phyloP scores from a whole-genome alignment of 306 rosid species.

The Vigna angularis region DNA sequence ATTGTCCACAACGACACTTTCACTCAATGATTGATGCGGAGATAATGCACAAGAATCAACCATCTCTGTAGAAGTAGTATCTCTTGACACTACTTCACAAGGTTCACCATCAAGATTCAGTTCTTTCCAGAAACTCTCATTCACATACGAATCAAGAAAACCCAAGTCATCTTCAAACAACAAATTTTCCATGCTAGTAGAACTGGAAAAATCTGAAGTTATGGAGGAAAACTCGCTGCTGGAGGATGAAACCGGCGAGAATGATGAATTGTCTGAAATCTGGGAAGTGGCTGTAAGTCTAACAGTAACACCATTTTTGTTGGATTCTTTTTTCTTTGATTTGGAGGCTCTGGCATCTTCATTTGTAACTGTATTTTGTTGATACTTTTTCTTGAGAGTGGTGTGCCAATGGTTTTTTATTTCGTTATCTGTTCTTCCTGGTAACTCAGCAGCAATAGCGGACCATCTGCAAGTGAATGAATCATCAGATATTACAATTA shows the following conservation, averaged over 20 bases:
- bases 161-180: constrained; percentile 40
- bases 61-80: not conserved
- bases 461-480: not conserved
- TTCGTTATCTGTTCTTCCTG: not conserved
- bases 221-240: constrained; percentile 35
- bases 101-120: constrained; percentile 1
- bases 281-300: constrained; percentile 18
- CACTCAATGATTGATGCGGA: not conserved
- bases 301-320: not conserved
- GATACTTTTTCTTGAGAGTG: not conserved
- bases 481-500: not conserved
- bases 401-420: not conserved
- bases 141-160: constrained; percentile 38
- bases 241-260: constrained; percentile 15
- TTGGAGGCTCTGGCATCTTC: not conserved
- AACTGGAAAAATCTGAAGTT: not conserved
- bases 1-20: not conserved
- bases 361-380: not conserved
- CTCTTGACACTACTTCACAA: not conserved
- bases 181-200: constrained; percentile 6
- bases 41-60: constrained; percentile 29
- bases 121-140: constrained; percentile 45
- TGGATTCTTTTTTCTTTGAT: constrained; percentile 9
- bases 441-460: not conserved
- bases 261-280: constrained; percentile 14